Percentiles rank a stretch among this genome's conserved stretches.
Evolutionary conservation across 768 basidiomycete genomes (phyloP).

Genomic region (Leccinum barrowsii): DNA sequence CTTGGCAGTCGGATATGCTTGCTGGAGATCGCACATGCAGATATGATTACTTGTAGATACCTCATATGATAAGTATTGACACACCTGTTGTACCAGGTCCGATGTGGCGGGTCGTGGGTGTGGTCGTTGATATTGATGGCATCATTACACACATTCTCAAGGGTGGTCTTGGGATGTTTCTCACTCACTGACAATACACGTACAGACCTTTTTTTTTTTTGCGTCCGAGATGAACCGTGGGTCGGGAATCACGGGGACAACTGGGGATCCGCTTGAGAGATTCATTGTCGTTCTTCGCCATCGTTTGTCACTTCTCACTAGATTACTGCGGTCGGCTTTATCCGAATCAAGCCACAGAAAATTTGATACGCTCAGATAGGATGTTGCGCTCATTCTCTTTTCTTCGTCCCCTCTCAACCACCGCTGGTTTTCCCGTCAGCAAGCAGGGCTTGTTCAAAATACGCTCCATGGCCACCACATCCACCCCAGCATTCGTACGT

Average conservation of each 20-base stretch:
- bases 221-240: background rate
- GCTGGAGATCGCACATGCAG: background rate
- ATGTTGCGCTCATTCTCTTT: constrained; percentile 33
- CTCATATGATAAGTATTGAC: background rate
- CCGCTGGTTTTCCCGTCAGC: constrained; percentile 23
- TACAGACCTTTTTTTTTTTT: too few species aligned
- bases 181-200: background rate
- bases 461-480: constrained; percentile 57
- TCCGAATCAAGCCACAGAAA: constrained; percentile 16
- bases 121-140: background rate
- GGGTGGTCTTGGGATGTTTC: background rate
- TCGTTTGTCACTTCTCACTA: background rate
- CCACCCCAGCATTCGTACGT: constrained; percentile 62
- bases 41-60: background rate
- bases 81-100: background rate
- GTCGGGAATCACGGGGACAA: background rate
- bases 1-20: background rate
- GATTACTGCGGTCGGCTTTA: constrained; percentile 15
- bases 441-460: constrained; percentile 9
- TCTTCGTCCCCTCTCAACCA: constrained; percentile 23
- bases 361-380: constrained; percentile 15
- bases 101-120: background rate
- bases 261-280: background rate
- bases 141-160: background rate
- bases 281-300: background rate